These are phyloP conservation scores for Metschnikowia lochheadii DNA, from an alignment of 805 yeast species.

Conservation along the genomic window DNA sequence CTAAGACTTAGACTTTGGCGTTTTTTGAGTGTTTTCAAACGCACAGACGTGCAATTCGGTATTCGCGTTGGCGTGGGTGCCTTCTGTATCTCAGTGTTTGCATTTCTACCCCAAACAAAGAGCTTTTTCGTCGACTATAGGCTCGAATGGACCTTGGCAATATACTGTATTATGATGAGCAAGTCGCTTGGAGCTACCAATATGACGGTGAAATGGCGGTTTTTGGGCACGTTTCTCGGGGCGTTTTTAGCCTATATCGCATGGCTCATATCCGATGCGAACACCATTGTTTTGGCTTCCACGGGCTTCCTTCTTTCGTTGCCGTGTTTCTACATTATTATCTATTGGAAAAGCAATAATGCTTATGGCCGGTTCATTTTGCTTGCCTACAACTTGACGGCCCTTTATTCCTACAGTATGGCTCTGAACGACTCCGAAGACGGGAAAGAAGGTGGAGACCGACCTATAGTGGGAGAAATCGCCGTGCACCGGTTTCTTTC, in stretches of 20 bases:
- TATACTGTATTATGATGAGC: slow-evolving; percentile 79
- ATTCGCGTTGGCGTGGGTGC: slow-evolving; percentile 78
- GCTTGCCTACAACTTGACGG: slow-evolving; percentile 74
- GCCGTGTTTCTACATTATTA: slow-evolving; percentile 54
- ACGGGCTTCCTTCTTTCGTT: slow-evolving; percentile 46
- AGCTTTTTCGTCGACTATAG: slow-evolving; percentile 59
- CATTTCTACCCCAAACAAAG: slow-evolving; percentile 56
- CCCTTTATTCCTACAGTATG: slow-evolving; percentile 69
- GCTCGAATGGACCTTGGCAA: slow-evolving; percentile 82
- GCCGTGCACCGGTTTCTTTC: slow-evolving; percentile 76
- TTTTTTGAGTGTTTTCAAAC: slow-evolving; percentile 46
- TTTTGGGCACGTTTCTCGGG: slow-evolving; percentile 73
- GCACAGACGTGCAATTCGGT: slow-evolving; percentile 74
- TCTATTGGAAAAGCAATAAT: slow-evolving; percentile 60
- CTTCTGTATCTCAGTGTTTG: slow-evolving; percentile 58
- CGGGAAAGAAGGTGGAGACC: slow-evolving; percentile 64
- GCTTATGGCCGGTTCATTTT: slow-evolving; percentile 68
- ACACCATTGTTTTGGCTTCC: slow-evolving; percentile 47
- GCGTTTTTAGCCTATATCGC: slow-evolving; percentile 55
- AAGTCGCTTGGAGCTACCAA: slow-evolving; percentile 82
- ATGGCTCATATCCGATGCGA: slow-evolving; percentile 58
- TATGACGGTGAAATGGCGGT: slow-evolving; percentile 69
- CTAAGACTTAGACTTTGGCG: slow-evolving; percentile 41
- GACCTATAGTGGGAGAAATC: slow-evolving; percentile 66
- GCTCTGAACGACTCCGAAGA: slow-evolving; percentile 53